Conservation (phyloP, 306 rosid species). For the Styphnolobium japonicum region DNA sequence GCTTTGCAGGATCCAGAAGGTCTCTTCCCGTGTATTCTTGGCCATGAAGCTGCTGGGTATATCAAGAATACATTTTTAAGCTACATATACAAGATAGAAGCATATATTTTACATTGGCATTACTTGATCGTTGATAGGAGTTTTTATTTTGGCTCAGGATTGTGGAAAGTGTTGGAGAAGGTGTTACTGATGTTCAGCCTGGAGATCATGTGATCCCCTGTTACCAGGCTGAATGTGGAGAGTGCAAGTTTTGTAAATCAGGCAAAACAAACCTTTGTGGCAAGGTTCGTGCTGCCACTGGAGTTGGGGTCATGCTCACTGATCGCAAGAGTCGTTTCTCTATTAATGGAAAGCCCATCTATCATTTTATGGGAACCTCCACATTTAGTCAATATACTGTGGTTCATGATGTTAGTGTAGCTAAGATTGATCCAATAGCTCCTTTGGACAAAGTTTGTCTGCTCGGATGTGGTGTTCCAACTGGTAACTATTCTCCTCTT, state of each 20-base stretch:
- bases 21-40: slow-evolving; percentile 94
- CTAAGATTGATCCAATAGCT: slow-evolving; percentile 80
- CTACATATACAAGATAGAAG: neutral
- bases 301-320: slow-evolving; percentile 85
- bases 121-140: neutral
- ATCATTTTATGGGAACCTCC: slow-evolving; percentile 98
- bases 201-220: slow-evolving; percentile 99
- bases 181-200: slow-evolving; percentile 80
- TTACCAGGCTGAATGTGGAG: slow-evolving; percentile 96
- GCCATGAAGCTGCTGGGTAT: slow-evolving; percentile 99
- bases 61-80: neutral
- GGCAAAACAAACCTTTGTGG: slow-evolving; percentile 98
- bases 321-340: slow-evolving; percentile 88
- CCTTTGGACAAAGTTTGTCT: slow-evolving; percentile 93
- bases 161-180: slow-evolving; percentile 96
- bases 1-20: slow-evolving; percentile 69
- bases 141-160: slow-evolving; percentile 44
- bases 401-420: slow-evolving; percentile 94
- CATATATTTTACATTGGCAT: neutral
- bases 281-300: slow-evolving; percentile 91
- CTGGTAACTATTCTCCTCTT: slow-evolving; percentile 28
- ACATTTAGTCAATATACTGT: slow-evolving; percentile 94
- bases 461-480: slow-evolving; percentile 92
- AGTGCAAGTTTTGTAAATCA: slow-evolving; percentile 94
- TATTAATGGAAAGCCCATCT: slow-evolving; percentile 73